These are phyloP conservation scores for Phaeolepiota aurea DNA, from an alignment of 768 basidiomycete genomes.

Conservation along the genomic window DNA sequence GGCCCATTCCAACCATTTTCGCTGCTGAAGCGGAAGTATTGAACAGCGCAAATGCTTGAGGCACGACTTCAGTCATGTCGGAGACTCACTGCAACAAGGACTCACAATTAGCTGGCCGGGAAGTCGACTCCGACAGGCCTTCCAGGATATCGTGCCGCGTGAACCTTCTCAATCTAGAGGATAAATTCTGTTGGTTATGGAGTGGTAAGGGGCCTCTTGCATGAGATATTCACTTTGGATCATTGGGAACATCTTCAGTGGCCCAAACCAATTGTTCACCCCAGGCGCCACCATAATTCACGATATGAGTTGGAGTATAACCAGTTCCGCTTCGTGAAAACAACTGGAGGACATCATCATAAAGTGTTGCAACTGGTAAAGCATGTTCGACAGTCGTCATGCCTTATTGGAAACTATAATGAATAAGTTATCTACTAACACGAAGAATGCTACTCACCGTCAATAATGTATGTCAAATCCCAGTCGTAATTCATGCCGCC, in stretches of 20 bases:
- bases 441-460: slow-evolving; percentile 34
- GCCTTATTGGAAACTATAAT: slow-evolving; percentile 28
- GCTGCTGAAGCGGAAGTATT: slow-evolving; percentile 64
- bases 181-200: slow-evolving; percentile 3
- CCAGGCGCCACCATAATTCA: slow-evolving; percentile 66
- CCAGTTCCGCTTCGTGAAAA: slow-evolving; percentile 64
- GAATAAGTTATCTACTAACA: not conserved
- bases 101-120: slow-evolving; percentile 53
- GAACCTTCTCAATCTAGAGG: slow-evolving; percentile 49
- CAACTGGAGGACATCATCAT: slow-evolving; percentile 57
- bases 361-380: slow-evolving; percentile 54
- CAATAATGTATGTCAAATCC: slow-evolving; percentile 74
- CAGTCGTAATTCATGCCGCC: slow-evolving; percentile 78
- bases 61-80: no score
- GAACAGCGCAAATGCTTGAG: slow-evolving; percentile 60
- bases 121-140: slow-evolving; percentile 48
- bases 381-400: slow-evolving; percentile 76
- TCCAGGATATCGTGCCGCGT: slow-evolving; percentile 59
- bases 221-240: slow-evolving; percentile 46
- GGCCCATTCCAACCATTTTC: slow-evolving; percentile 57
- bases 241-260: slow-evolving; percentile 51
- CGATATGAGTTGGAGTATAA: slow-evolving; percentile 66
- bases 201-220: not conserved
- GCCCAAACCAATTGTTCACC: slow-evolving; percentile 71
- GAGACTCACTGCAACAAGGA: slow-evolving; percentile 7